Conservation (phyloP, 2,329 filamentous ascomycete species). For the Aspergillus tamarii region DNA sequence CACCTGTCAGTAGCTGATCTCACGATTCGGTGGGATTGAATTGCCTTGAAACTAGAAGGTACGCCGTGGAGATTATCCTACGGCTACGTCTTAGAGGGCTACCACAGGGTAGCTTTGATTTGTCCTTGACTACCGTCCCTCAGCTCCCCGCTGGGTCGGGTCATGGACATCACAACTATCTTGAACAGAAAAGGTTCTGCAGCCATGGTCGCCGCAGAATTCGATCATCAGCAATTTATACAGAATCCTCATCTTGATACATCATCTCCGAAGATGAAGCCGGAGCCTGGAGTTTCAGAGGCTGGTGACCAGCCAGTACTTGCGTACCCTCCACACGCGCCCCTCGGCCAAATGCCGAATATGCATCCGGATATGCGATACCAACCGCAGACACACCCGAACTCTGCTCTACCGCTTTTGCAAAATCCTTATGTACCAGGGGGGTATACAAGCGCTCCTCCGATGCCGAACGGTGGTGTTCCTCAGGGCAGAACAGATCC, state of each 20-base stretch:
- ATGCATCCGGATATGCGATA: constrained; percentile 58
- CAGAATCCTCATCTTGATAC: constrained; percentile 44
- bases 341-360: constrained; percentile 54
- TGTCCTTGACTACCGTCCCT: constrained; percentile 37
- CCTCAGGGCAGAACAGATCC: constrained; percentile 51
- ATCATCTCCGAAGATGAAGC: constrained; percentile 59
- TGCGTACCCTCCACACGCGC: constrained; percentile 61
- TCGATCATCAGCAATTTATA: constrained; percentile 50
- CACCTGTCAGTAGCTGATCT: not conserved
- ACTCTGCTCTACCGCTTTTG: constrained; percentile 57
- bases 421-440: constrained; percentile 57
- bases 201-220: constrained; percentile 47
- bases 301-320: constrained; percentile 59
- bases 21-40: not conserved
- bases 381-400: constrained; percentile 55
- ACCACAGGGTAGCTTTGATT: constrained; percentile 24
- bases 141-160: constrained; percentile 38
- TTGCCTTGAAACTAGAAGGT: not conserved
- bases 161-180: constrained; percentile 58
- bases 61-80: constrained; percentile 21
- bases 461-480: constrained; percentile 49
- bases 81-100: constrained; percentile 18
- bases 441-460: constrained; percentile 50
- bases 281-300: constrained; percentile 61
- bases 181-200: constrained; percentile 54